Conservation (phyloP, 2,329 filamentous ascomycete species). For the Aspergillus hiratsukae region DNA sequence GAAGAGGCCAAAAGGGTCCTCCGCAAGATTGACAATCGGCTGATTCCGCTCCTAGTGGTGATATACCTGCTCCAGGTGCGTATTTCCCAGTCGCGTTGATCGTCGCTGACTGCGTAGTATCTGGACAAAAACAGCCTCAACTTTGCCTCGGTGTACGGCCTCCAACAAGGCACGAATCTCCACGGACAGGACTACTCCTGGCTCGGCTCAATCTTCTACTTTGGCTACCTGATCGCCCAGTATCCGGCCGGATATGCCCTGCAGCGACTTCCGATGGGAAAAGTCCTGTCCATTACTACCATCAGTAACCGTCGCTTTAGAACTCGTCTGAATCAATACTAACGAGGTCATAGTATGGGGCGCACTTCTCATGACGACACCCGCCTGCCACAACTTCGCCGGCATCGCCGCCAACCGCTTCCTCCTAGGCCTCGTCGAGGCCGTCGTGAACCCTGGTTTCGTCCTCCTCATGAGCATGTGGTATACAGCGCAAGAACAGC, state of each 20-base stretch:
- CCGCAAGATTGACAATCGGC: too few relatives aligned
- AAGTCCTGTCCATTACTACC: slow-evolving; percentile 12
- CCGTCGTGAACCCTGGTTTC: slow-evolving; percentile 47
- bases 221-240: slow-evolving; percentile 46
- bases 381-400: slow-evolving; percentile 41
- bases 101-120: too few relatives aligned
- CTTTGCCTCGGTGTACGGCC: too few relatives aligned
- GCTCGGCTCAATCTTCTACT: slow-evolving; percentile 46
- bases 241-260: slow-evolving; percentile 43
- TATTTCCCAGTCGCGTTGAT: too few relatives aligned
- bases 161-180: too few relatives aligned
- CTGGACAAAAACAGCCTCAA: too few relatives aligned
- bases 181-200: too few relatives aligned
- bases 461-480: slow-evolving; percentile 51
- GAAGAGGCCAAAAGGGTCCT: too few relatives aligned
- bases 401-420: slow-evolving; percentile 44
- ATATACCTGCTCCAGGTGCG: too few relatives aligned
- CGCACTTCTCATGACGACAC: slow-evolving; percentile 42
- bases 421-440: slow-evolving; percentile 46
- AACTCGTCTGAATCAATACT: too few relatives aligned
- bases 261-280: slow-evolving; percentile 45
- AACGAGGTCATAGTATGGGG: slow-evolving; percentile 42
- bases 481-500: slow-evolving; percentile 47
- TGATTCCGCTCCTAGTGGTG: too few relatives aligned
- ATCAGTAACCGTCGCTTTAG: too few relatives aligned